Evolutionary conservation across 75 land plant genomes (phyloP), one percentile per base, ranked within the genome.

Genomic region (Sequoiadendron giganteum): DNA sequence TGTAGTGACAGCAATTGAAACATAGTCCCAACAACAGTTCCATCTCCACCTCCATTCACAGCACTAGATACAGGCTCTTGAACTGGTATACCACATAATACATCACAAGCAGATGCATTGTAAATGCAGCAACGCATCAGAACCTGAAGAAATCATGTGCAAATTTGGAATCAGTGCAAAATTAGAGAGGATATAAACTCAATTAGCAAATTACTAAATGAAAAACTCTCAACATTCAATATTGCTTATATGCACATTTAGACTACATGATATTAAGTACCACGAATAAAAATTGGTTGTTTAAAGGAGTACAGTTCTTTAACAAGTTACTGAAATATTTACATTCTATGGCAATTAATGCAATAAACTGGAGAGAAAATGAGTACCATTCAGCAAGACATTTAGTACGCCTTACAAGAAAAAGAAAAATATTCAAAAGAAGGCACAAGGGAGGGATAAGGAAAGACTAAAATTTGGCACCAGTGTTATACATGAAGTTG

Each of bases 41-140:
- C 94, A 92, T 98, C 99, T 42, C 94, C 96, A 61, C 99, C 99
- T 61, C 95, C 97, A 92, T 92, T 93, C 10, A 89, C 92, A 88
- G 90, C 89, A 80, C 87, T 88, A 19, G 91, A 86, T 49, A 79
- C 88, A 82, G 91, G 89, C 15, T 86, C 65, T n/a, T 95, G 86
- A 79, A 86, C 93, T 32, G 95, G 92, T 21, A 94, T 84, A 61
- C 97, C 97, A 88, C 95, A 94, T 6, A 98, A 90, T 58, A 93
- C 89, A 76, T 89, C 90, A 81, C 97, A 92, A 34, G 92, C 90
- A 56, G 89, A 30, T 82, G 89, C 90, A 90, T 89, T 91, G 42
- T 82, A 86, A 42, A 95, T 88, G 88, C 99, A 96, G 89, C 96
- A 94, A 86, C 96, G 92, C 21, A 91, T 87, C 58, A 97, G 58